Base-by-base conservation (phyloP, 2,329 filamentous ascomycete species). In the Exophiala spinifera region DNA sequence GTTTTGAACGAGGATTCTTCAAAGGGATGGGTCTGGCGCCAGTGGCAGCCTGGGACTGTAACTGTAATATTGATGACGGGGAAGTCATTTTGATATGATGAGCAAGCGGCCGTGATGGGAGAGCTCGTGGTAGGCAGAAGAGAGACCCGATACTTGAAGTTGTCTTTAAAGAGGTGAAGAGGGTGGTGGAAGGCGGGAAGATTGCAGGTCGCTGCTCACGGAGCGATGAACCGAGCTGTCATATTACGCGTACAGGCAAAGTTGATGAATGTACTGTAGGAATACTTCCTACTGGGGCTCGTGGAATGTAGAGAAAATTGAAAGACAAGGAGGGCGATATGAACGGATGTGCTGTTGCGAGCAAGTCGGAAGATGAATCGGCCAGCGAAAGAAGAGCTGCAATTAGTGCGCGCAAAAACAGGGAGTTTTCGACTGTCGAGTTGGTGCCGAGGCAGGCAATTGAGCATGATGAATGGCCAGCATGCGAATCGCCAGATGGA, bases 31-130 rank as follows among this genome's bases (percentile, higher is more conserved):
- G 42, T 21, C 44, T 51, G 46, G 55, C 33, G 8, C 60, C 55
- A 36, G 17, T 58, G 40, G 58, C 53, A 28, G 55, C 60, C 46
- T 50, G 56, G 13, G 60, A 49, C 40, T 61, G 60, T 20, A 63
- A 53, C 31, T 61, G 58, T 13, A 64, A 33, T 42, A 63, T 42
- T 3, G 62, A 64, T 11, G 58, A 59, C 20, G 52, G 10, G n/a
- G 60, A 58, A 43, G 55, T 33, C 59, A 61, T 61, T 47, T 5
- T 19, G 48, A 31, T 44, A 15, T 25, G 7, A 23, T 14, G 23
- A n/a, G 15, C 8, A 20, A n/a, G 17, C 21, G 31, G 45, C 14
- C n/a, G 17, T 8, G 46, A 51, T 31, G 49, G 28, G 13, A 31
- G 44, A 47, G 42, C 45, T 53, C 50, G 44, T 44, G 23, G 49